Base-by-base conservation (phyloP, 805 yeast species). In the Teunomyces aglyptinius region DNA sequence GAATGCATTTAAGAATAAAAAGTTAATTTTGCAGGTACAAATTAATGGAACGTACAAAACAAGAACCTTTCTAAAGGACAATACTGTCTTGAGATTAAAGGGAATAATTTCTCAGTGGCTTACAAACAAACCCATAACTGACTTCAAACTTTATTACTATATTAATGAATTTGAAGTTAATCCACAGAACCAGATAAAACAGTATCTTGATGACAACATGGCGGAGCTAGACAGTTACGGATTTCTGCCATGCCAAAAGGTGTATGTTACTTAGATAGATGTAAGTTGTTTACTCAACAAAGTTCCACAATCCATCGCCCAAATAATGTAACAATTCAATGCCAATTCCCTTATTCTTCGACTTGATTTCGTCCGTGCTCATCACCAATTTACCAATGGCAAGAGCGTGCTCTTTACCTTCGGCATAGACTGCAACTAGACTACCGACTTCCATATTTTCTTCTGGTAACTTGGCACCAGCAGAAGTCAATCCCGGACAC, bases 401-500 rank as follows among this genome's bases (percentile, higher is more conserved):
- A 66, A 92, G 70, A 0, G 97, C 96, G 58, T 78, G 74, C 53
- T 90, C 95, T 61, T 92, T 92, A 49, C 96, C 96, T 68, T 91
- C 97, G 42, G 97, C 97, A 61, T 83, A 86, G 20, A 92, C 79
- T 6, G 86, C 77, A 39, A 91, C 96, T 24, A 87, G 76, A n/a
- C 83, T 73, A 45, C 78, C 95, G 54, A 80, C 75, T 35, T 78
- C 82, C 48, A 82, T 62, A 32, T 84, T 80, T 26, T 84, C 84
- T 19, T 83, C 91, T 16, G 97, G 96, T 50, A 90, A 71, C 45
- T 70, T 67, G 16, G 96, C 97, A 35, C 97, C 96, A 2, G 85
- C 76, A 15, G 94, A 83, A 0, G 96, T 89, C 52, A 89, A 76
- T 15, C 97, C 97, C 3, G 96, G 96, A 67, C 97, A 91, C 98